Base-by-base conservation (phyloP, 495 filamentous ascomycete genomes). In the Talaromyces trachyspermus region DNA sequence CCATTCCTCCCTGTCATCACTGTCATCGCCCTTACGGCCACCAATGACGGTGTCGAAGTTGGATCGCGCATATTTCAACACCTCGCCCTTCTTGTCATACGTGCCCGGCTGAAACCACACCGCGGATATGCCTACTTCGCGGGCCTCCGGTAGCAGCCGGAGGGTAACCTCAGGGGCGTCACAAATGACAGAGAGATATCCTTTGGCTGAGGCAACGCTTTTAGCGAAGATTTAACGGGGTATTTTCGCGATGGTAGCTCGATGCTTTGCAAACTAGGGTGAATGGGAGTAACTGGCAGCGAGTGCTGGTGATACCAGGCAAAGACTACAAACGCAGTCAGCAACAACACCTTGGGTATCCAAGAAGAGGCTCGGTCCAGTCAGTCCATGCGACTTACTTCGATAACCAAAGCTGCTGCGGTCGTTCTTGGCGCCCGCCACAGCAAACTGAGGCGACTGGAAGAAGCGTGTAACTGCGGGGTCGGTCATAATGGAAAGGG, bases 21-120 rank as follows among this genome's bases (percentile, higher is more conserved):
- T 65, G 18, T 77, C 85, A 23, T 50, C 49, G 7, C 86, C 85
- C 3, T 79, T 85, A 5, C 81, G 77, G 15, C 77, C 78, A 4
- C 84, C 88, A 53, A 95, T 73, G 19, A 81, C 84, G 19, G 80
- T 80, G 52, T 77, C 68, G 60, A 91, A 88, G 56, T 75, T 74
- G 53, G 59, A 66, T 48, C 59, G 65, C 17, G 88, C 88, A 64
- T 74, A 92, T 6, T 70, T 68, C 51, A 95, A 55, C 35, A 85
- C 84, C 32, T 79, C 73, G 20, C 83, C 75, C n/a, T n/a, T n/a
- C n/a, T n/a, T n/a, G 60, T 95, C 79, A 54, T 85, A 96, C 7
- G 79, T 89, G 1, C 91, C 91, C 0, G 92, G 92, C 64, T 98
- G 92, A 48, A 98, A 63, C 85, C 89, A 98, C 11, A 96, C 87